Evolutionary conservation across 2,329 filamentous ascomycete genomes (phyloP).

Genomic region (Fusarium succisae): DNA sequence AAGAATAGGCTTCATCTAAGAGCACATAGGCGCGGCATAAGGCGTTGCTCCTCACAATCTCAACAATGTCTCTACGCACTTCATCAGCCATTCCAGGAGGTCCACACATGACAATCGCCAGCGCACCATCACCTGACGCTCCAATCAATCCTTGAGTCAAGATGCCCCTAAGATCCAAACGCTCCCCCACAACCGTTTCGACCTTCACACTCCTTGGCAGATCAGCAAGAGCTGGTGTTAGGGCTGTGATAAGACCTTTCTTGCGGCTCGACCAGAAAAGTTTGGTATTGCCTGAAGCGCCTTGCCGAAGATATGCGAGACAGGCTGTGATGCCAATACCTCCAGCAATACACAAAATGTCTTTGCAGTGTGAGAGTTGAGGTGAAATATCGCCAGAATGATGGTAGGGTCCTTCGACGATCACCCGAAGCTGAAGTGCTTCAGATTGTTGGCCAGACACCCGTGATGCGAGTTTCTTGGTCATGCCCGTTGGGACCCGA

Average conservation of each 20-base stretch:
- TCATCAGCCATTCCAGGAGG: slow-evolving; percentile 45
- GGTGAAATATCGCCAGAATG: slow-evolving; percentile 26
- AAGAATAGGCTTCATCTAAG: slow-evolving; percentile 42
- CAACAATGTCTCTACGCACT: slow-evolving; percentile 37
- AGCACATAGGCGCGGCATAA: slow-evolving; percentile 37
- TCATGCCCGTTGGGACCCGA: slow-evolving; percentile 39
- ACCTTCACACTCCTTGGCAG: slow-evolving; percentile 32
- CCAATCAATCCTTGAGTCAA: slow-evolving; percentile 32
- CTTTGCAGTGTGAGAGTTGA: slow-evolving; percentile 39
- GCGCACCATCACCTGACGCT: slow-evolving; percentile 18
- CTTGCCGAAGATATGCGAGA: slow-evolving; percentile 39
- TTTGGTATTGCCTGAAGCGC: slow-evolving; percentile 12
- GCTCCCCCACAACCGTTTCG: slow-evolving; percentile 33
- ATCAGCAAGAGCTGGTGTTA: slow-evolving; percentile 19
- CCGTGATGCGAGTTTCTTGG: slow-evolving; percentile 25
- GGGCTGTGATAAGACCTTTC: slow-evolving; percentile 22
- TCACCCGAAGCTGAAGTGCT: slow-evolving; percentile 31
- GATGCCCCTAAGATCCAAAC: slow-evolving; percentile 36
- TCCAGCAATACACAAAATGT: slow-evolving; percentile 45
- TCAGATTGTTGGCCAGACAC: neutral
- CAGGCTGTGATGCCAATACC: slow-evolving; percentile 47
- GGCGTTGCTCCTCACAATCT: slow-evolving; percentile 26
- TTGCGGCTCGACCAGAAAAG: slow-evolving; percentile 43
- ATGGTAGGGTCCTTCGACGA: slow-evolving; percentile 44
- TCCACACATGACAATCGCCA: slow-evolving; percentile 44